Base-by-base conservation (phyloP, 805 yeast species). In the Schwanniomyces polymorphus region DNA sequence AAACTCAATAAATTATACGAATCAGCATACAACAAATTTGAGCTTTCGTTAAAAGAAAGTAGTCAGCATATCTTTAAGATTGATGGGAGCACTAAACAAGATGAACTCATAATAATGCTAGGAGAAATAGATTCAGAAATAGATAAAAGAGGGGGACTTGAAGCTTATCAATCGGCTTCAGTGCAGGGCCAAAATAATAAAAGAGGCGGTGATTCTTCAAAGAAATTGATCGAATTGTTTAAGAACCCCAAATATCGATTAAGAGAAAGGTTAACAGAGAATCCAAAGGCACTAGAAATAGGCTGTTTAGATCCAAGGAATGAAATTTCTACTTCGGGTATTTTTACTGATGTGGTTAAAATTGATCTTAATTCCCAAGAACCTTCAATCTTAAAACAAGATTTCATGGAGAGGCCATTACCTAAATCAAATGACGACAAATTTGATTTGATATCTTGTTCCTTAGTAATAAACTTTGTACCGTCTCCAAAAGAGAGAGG, bases 151-250 rank as follows among this genome's bases (percentile, higher is more conserved):
- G 97, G 97, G 0, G 97, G 97, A 0, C 63, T 92, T 1, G 76
- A 81, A 42, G 79, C 80, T 9, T 92, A 92, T 62, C 99, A 92
- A 59, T 65, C 75, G 17, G 98, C 98, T 0, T 88, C 97, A 1
- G 79, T 86, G 1, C 81, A 82, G 43, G 99, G 99, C 0, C 99
- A 92, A 58, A 80, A 81, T 48, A 61, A 65, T 0, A 75, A 76
- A 41, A 64, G 98, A 51, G 98, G 99, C 0, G 96, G 97, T 1
- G 99, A 92, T 60, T 89, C 97, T 0, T 90, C 97, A 2, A 88
- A 85, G 54, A 74, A 84, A 57, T 68, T 92, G 39, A 76, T 89
- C n/a, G 79, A 82, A 46, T 89, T 95, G 91, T 65, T 89, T 5
- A 68, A 71, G 18, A 76, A 73, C 11, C 46, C 49, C 3, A 42